Conservation (phyloP, 2,329 filamentous ascomycete genomes). For the Diaporthe batatas region DNA sequence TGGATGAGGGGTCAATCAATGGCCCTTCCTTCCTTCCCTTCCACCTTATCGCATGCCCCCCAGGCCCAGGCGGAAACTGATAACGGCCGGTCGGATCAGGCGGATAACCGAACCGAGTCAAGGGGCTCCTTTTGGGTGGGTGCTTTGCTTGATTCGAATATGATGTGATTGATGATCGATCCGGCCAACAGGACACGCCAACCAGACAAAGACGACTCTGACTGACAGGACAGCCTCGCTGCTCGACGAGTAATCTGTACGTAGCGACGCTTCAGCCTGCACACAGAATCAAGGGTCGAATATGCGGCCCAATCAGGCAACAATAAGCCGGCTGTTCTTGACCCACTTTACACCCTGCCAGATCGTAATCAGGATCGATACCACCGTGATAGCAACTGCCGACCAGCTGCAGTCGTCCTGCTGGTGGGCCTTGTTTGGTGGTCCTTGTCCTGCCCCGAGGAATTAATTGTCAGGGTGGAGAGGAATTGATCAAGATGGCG, state of each 20-base stretch:
- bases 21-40: background rate
- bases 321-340: background rate
- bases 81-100: constrained; percentile 27
- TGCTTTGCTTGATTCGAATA: background rate
- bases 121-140: background rate
- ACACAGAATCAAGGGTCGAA: background rate
- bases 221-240: constrained; percentile 14
- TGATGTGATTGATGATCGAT: constrained; percentile 24
- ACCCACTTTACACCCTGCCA: constrained; percentile 10
- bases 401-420: background rate
- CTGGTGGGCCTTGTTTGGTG: too few species aligned
- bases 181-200: background rate
- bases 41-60: constrained; percentile 13
- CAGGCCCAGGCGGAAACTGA: background rate
- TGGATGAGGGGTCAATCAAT: constrained; percentile 11
- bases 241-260: constrained; percentile 10
- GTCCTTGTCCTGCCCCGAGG: background rate
- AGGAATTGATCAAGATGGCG: constrained; percentile 16
- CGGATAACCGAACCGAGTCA: constrained; percentile 10
- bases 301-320: background rate
- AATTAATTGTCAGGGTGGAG: constrained; percentile 10
- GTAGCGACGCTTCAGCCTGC: background rate
- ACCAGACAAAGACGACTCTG: background rate
- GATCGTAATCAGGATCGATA: too few species aligned
- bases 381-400: background rate